phyloP scores from a whole-genome alignment of 2,329 filamentous ascomycete species.

The Pseudogymnoascus sp. region DNA sequence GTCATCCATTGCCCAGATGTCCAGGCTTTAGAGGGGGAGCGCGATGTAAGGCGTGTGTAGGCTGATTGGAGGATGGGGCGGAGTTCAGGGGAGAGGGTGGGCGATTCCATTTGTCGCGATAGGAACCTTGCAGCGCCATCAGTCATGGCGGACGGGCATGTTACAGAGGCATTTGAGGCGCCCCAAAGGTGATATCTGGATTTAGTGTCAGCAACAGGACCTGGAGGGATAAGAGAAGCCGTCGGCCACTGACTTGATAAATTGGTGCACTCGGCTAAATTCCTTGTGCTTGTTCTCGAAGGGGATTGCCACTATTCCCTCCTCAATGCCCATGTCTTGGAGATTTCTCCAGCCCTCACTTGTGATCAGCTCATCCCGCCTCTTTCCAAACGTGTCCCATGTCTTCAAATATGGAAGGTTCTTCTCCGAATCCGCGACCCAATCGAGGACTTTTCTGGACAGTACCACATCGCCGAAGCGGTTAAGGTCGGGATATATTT shows the following conservation, averaged over 20 bases:
- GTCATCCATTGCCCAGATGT: conserved; percentile 76
- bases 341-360: conserved; percentile 58
- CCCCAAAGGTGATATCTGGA: conserved; percentile 11
- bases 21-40: conserved; percentile 47
- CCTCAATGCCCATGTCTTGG: conserved; percentile 48
- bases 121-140: conserved; percentile 51
- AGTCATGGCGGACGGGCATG: conserved; percentile 58
- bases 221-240: background rate
- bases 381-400: conserved; percentile 53
- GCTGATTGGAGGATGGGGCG: conserved; percentile 42
- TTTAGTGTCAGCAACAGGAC: conserved; percentile 13
- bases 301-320: conserved; percentile 34
- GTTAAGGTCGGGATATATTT: conserved; percentile 15
- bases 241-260: conserved; percentile 35
- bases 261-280: conserved; percentile 50
- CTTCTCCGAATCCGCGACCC: conserved; percentile 54
- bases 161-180: background rate
- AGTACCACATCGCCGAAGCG: conserved; percentile 44
- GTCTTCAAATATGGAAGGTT: conserved; percentile 40
- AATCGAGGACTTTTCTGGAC: conserved; percentile 44
- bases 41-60: conserved; percentile 43
- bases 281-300: conserved; percentile 31
- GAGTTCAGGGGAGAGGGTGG: conserved; percentile 23
- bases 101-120: conserved; percentile 33
- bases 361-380: conserved; percentile 51